phyloP scores from a whole-genome alignment of 441 rosid genomes.

The Gossypium davidsonii region DNA sequence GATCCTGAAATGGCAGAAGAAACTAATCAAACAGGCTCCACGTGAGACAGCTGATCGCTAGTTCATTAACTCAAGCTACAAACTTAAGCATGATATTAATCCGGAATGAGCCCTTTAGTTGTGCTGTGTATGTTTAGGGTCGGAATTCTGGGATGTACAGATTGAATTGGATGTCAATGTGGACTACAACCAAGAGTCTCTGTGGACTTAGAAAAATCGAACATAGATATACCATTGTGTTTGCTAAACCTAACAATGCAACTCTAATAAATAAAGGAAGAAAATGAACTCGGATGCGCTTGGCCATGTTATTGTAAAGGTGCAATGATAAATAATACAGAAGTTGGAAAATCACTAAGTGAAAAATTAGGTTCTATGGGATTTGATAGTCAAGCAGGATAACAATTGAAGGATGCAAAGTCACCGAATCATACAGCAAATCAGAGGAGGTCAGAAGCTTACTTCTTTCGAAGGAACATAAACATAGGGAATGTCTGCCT shows the following conservation, averaged over 20 bases:
- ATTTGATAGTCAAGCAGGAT: background rate
- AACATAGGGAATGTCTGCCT: conserved; percentile 61
- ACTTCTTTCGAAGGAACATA: conserved; percentile 94
- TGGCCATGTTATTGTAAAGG: background rate
- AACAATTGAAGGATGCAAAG: background rate
- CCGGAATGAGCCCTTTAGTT: background rate
- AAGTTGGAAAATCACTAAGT: background rate
- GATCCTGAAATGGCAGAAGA: conserved; percentile 21
- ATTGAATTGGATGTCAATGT: background rate
- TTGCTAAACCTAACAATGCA: background rate
- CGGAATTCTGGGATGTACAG: background rate
- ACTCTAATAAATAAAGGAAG: background rate
- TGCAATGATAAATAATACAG: background rate
- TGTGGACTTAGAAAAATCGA: background rate
- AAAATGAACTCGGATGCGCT: background rate
- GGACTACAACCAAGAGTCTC: background rate
- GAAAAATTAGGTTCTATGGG: background rate
- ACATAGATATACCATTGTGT: background rate
- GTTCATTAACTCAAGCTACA: background rate
- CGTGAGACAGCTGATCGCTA: background rate
- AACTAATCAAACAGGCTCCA: background rate
- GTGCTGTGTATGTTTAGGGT: background rate
- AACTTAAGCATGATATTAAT: background rate
- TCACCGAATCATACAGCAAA: background rate
- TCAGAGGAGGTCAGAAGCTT: conserved; percentile 11